phyloP scores from a whole-genome alignment of 106 monocot species.

The Platanthera zijinensis region DNA sequence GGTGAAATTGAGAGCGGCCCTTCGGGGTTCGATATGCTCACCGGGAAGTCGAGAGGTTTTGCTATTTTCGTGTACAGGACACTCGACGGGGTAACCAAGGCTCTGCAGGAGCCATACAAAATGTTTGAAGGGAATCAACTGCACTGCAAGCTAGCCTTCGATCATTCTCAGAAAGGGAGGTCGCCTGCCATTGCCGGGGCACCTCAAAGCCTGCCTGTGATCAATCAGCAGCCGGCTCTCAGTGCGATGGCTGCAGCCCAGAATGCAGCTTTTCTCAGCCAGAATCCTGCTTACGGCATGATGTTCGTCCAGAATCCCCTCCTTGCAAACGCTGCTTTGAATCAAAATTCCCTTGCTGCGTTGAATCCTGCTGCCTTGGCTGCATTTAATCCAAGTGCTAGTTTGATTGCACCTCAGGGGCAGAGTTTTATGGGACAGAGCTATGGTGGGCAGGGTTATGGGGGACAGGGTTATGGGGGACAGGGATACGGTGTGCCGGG shows the following conservation, averaged over 20 bases:
- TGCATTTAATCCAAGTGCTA: conserved; percentile 6
- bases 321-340: conserved; percentile 9
- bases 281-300: conserved; percentile 23
- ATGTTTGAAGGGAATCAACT: conserved; percentile 27
- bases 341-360: conserved; percentile 7
- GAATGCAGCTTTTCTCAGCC: conserved; percentile 18
- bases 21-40: conserved; percentile 19
- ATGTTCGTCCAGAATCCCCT: conserved; percentile 19
- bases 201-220: not conserved
- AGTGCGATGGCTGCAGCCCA: conserved; percentile 19
- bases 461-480: not conserved
- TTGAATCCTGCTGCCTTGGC: conserved; percentile 18
- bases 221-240: conserved; percentile 16
- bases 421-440: conserved; percentile 1
- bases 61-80: conserved; percentile 43
- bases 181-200: not conserved
- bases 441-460: not conserved
- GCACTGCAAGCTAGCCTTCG: conserved; percentile 21
- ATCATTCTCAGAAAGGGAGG: conserved; percentile 11
- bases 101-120: conserved; percentile 27
- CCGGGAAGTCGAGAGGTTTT: conserved; percentile 28
- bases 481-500: not conserved
- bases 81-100: conserved; percentile 23
- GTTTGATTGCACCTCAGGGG: conserved; percentile 14
- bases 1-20: conserved; percentile 48